phyloP scores from a whole-genome alignment of 2,329 filamentous ascomycete genomes.

The Sphaerulina vaccinii region DNA sequence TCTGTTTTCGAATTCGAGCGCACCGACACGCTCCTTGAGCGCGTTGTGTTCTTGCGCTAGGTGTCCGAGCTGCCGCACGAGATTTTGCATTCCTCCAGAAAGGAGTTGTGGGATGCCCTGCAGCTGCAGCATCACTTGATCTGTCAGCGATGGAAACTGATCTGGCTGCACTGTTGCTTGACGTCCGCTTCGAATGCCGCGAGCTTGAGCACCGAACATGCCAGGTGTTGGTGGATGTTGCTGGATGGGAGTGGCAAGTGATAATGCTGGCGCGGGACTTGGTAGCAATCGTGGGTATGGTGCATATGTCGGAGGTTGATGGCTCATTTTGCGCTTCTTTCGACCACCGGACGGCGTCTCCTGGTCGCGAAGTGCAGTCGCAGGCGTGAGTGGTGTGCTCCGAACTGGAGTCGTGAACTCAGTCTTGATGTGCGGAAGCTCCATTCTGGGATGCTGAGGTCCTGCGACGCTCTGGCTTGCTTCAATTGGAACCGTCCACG shows the following conservation, averaged over 20 bases:
- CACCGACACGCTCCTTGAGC: not conserved
- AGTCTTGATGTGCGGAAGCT: no score
- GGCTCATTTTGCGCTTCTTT: not conserved
- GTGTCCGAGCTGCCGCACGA: not conserved
- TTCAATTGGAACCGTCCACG: no score
- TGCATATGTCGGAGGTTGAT: no score
- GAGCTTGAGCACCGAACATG: slow-evolving; percentile 18
- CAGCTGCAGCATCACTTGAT: slow-evolving; percentile 1
- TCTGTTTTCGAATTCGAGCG: slow-evolving; percentile 4
- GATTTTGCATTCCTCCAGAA: not conserved
- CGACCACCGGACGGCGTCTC: not conserved
- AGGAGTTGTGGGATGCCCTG: slow-evolving; percentile 3
- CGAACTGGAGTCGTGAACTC: not conserved
- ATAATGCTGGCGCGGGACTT: not conserved
- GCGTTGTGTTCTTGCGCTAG: slow-evolving; percentile 4
- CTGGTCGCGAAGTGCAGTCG: not conserved
- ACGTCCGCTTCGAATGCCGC: slow-evolving; percentile 9
- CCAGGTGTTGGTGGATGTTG: not conserved
- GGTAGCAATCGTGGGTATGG: not conserved
- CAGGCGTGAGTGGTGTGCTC: not conserved
- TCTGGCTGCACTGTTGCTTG: not conserved
- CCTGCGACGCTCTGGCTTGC: no score
- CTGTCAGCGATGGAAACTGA: not conserved
- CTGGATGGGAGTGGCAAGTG: not conserved
- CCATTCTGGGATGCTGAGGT: not conserved